Conservation (phyloP, 2,329 filamentous ascomycete genomes). For the Botrytis hyacinthi region DNA sequence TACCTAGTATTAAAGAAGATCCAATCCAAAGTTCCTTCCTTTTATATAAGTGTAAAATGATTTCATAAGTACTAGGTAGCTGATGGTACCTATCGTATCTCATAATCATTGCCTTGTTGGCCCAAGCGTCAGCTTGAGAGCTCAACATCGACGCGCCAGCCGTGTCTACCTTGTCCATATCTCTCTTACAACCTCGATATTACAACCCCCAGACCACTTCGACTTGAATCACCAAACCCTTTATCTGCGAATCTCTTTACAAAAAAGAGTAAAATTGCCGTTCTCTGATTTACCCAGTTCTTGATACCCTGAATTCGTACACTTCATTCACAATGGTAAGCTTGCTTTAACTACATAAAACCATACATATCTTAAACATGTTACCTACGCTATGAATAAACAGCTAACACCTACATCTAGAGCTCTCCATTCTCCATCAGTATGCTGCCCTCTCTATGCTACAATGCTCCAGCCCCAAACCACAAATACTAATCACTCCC, state of each 20-base stretch:
- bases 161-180: constrained; percentile 37
- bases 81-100: neutral
- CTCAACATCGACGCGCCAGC: constrained; percentile 34
- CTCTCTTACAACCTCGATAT: constrained; percentile 22
- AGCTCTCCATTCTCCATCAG: constrained; percentile 94
- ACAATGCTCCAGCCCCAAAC: constrained; percentile 18
- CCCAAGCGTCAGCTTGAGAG: constrained; percentile 36
- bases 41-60: neutral
- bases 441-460: constrained; percentile 43
- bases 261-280: neutral
- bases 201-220: constrained; percentile 22
- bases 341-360: neutral
- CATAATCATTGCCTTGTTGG: constrained; percentile 33
- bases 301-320: constrained; percentile 7
- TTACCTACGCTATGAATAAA: constrained; percentile 10
- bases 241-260: neutral
- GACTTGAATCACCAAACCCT: constrained; percentile 19
- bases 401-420: constrained; percentile 50
- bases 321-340: constrained; percentile 35
- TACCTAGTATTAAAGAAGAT: neutral
- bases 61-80: neutral
- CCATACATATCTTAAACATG: neutral
- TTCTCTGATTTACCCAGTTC: constrained; percentile 4
- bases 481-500: constrained; percentile 2
- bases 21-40: neutral